Evolutionary conservation across 805 yeast species (phyloP).

Genomic region (Pichia phayaonensis): DNA sequence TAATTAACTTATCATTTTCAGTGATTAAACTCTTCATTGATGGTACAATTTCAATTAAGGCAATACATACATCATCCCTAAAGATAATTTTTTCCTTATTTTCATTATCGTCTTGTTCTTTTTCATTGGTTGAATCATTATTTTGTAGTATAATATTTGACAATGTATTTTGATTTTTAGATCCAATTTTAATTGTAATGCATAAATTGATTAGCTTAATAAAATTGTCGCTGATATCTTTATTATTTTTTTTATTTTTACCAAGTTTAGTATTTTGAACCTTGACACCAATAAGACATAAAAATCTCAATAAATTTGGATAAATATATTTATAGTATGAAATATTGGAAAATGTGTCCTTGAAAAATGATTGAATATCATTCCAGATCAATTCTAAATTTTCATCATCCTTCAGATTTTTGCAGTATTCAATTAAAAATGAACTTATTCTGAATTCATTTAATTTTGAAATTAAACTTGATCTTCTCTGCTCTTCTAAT

Average conservation of each 20-base stretch:
- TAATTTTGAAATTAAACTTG: slow-evolving; percentile 42
- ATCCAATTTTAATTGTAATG: slow-evolving; percentile 18
- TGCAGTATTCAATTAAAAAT: slow-evolving; percentile 55
- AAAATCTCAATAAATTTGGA: slow-evolving; percentile 46
- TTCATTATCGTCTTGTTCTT: not conserved
- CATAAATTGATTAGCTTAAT: slow-evolving; percentile 20
- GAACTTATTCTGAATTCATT: slow-evolving; percentile 37
- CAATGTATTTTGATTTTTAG: slow-evolving; percentile 11
- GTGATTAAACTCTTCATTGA: slow-evolving; percentile 32
- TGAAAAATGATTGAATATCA: slow-evolving; percentile 49
- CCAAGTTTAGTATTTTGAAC: slow-evolving; percentile 53
- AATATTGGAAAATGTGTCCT: slow-evolving; percentile 44
- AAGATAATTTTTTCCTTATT: slow-evolving; percentile 17
- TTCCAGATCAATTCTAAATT: slow-evolving; percentile 64
- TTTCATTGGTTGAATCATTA: not conserved
- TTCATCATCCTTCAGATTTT: slow-evolving; percentile 42
- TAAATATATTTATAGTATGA: slow-evolving; percentile 40
- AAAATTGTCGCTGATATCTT: slow-evolving; percentile 36
- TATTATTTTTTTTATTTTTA: slow-evolving; percentile 48
- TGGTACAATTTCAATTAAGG: slow-evolving; percentile 35
- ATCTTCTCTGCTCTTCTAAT: slow-evolving; percentile 26
- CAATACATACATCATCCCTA: slow-evolving; percentile 38
- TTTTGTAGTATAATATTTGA: not conserved
- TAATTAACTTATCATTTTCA: slow-evolving; percentile 55
- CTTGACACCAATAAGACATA: slow-evolving; percentile 47